Evolutionary conservation across 352 stramenopile genomes (phyloP).

Genomic region (Aphanomyces stellatus): DNA sequence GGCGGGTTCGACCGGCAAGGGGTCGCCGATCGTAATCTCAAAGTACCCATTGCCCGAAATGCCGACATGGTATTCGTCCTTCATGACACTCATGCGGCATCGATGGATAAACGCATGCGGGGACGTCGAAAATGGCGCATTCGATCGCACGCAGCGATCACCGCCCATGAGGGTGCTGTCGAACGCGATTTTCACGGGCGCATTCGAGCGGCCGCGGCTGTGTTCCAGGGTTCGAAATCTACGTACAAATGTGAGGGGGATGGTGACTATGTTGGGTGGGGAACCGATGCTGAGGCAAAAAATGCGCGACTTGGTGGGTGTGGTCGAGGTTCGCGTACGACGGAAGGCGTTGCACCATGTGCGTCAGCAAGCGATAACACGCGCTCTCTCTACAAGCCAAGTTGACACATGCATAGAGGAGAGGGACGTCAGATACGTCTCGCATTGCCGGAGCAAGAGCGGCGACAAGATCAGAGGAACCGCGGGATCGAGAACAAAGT

Average conservation of each 20-base stretch:
- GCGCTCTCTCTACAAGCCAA: neutral
- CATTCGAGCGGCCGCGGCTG: neutral
- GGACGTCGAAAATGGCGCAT: constrained; percentile 39
- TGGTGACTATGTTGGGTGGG: neutral
- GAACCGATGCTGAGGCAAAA: neutral
- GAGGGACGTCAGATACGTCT: neutral
- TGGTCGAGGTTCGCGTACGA: neutral
- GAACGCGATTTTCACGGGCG: neutral
- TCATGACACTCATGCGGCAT: neutral
- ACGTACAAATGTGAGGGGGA: too few relatives aligned
- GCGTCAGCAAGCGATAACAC: neutral
- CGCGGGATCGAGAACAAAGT: neutral
- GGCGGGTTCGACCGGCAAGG: too few relatives aligned
- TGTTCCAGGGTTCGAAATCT: neutral
- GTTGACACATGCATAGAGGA: neutral
- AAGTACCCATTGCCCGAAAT: constrained; percentile 58
- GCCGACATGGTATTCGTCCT: constrained; percentile 28
- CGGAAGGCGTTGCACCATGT: neutral
- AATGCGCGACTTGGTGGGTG: neutral
- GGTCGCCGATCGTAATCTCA: constrained; percentile 41
- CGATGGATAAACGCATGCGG: neutral
- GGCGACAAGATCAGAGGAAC: neutral
- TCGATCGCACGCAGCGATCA: constrained; percentile 56
- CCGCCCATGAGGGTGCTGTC: neutral
- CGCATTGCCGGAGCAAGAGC: neutral